Percentiles rank a stretch among this genome's conserved stretches.
Conservation (phyloP, 805 yeast species). For the Candida stauntonica region DNA sequence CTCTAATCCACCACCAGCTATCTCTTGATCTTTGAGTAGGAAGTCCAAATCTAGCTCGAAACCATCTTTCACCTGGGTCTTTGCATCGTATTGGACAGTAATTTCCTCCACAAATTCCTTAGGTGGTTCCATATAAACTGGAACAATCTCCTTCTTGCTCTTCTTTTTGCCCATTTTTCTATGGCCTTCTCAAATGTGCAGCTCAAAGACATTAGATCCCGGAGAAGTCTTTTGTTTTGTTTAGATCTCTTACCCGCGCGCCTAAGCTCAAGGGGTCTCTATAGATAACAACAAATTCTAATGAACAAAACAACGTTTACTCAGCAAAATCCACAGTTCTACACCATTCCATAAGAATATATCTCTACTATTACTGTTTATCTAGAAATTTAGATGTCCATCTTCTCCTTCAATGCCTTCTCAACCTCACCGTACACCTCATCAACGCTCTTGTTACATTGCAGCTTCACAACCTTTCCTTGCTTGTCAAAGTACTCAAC, state of each 20-base stretch:
- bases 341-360: background rate
- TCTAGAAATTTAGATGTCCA: constrained; percentile 11
- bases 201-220: too few relatives aligned
- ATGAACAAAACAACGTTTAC: too few relatives aligned
- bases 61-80: constrained; percentile 16
- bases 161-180: constrained; percentile 13
- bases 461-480: constrained; percentile 69
- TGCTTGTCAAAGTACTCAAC: constrained; percentile 75
- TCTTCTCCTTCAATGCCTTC: constrained; percentile 51
- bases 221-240: too few relatives aligned
- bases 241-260: background rate
- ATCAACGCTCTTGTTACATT: constrained; percentile 79
- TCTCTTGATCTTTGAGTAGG: constrained; percentile 4
- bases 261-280: too few relatives aligned
- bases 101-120: background rate
- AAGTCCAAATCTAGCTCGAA: constrained; percentile 21
- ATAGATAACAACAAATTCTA: too few relatives aligned
- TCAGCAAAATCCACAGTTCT: background rate
- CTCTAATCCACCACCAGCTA: too few relatives aligned
- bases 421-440: constrained; percentile 68
- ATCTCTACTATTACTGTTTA: background rate
- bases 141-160: background rate
- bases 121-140: constrained; percentile 14
- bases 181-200: too few relatives aligned
- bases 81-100: constrained; percentile 14